Evolutionary conservation across 495 filamentous ascomycete genomes (phyloP), one percentile per base, ranked within the genome.

Genomic region (Annulohypoxylon bovei): DNA sequence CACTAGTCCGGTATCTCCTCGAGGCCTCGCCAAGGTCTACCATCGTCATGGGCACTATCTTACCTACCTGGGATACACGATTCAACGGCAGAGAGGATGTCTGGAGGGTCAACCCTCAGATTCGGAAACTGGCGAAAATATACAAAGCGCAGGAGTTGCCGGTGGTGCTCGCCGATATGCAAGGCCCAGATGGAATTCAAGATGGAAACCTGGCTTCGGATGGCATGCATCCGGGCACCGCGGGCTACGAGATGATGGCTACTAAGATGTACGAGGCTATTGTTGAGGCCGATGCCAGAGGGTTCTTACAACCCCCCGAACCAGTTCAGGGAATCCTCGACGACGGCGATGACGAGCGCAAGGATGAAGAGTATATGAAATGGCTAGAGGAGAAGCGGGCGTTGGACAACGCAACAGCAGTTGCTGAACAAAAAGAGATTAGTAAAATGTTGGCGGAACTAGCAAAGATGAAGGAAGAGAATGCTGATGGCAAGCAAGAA

Each of bases 161-260:
- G 18, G 67, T 77, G 39, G 72, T 79, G 12, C 75, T 79, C 1
- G 76, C 73, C 2, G 77, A 79, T 18, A 63, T 79, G 58, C 73
- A 78, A 62, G 75, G 73, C n/a, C 64, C 71, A 8, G 73, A 79
- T 22, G 77, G 77, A 49, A 65, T 76, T 28, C 71, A 71, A 58
- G 72, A 76, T 22, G 70, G 69, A 14, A 70, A 73, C 27, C 54
- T 79, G 33, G 74, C 73, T 49, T 69, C 70, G 27, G 77, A 79
- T 46, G 77, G 77, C n/a, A 78, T 77, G 73, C 77, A 79, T 35
- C 77, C 77, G 7, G 70, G 72, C 46, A 76, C 76, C 20, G 33
- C 65, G 23, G 77, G 77, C 1, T 79, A 79, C 52, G 73, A 78
- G 28, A 78, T 75, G 75, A 79, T 79, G 76, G 76, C 76, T 7